These are phyloP conservation scores for Monosporascus sp. DNA, from an alignment of 2,329 filamentous ascomycete species.

Conservation along the genomic window DNA sequence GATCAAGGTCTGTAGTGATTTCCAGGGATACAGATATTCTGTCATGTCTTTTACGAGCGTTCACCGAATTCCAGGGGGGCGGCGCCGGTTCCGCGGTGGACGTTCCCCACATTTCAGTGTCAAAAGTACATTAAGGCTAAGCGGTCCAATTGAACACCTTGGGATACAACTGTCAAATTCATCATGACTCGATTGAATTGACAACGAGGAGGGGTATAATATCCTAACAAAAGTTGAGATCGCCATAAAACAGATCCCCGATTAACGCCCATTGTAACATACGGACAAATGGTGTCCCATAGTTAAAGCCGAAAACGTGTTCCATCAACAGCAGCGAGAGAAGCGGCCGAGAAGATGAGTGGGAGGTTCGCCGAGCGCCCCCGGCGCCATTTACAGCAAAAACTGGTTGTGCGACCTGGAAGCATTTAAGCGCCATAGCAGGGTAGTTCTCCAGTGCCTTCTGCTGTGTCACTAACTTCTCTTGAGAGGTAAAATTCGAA, in stretches of 20 bases:
- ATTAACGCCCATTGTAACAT: constrained; percentile 4
- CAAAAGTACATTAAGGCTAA: constrained; percentile 58
- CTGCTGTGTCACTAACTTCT: too few species aligned
- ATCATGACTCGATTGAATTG: constrained; percentile 58
- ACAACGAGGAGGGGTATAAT: constrained; percentile 54
- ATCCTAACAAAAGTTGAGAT: constrained; percentile 29
- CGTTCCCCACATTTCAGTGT: constrained; percentile 61
- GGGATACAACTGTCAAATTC: constrained; percentile 59
- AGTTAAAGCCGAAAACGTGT: constrained; percentile 16
- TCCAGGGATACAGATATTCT: constrained; percentile 53
- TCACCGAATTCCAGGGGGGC: constrained; percentile 51
- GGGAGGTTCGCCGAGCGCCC: neutral
- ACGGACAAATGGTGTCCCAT: constrained; percentile 17
- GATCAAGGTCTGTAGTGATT: constrained; percentile 54
- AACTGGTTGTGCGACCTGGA: constrained; percentile 16
- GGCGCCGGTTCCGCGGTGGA: constrained; percentile 61
- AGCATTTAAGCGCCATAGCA: constrained; percentile 11
- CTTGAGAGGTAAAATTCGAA: too few species aligned
- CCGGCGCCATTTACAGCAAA: neutral
- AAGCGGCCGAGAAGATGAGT: neutral
- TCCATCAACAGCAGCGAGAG: constrained; percentile 15
- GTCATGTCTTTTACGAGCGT: constrained; percentile 64
- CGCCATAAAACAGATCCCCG: neutral
- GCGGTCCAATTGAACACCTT: constrained; percentile 59
- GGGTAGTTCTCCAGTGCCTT: neutral